These are phyloP conservation scores for Aphanomyces astaci DNA, from an alignment of 352 stramenopile genomes.

Conservation along the genomic window DNA sequence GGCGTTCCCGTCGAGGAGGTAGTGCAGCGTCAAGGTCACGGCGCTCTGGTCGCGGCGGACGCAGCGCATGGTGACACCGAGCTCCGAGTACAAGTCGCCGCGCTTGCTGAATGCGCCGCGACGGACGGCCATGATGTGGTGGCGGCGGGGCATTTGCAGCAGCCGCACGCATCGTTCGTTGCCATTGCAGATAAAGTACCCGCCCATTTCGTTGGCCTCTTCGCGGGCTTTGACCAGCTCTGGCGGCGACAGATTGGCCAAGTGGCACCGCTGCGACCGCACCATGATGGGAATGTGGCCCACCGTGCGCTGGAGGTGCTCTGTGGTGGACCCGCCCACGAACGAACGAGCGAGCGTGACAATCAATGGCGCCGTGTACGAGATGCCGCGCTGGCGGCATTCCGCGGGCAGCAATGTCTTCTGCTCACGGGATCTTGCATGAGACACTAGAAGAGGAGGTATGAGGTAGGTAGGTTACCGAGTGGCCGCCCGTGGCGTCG, in stretches of 20 bases:
- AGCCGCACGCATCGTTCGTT: constrained; percentile 98
- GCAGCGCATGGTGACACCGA: constrained; percentile 96
- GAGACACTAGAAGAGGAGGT: not conserved
- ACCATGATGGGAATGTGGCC: constrained; percentile 98
- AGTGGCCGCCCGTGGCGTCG: constrained; percentile 76
- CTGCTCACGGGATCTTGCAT: constrained; percentile 15
- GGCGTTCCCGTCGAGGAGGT: constrained; percentile 95
- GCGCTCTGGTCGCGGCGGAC: constrained; percentile 92
- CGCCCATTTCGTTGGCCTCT: constrained; percentile 96
- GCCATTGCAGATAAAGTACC: constrained; percentile 99
- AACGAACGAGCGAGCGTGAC: constrained; percentile 87
- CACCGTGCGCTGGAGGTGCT: constrained; percentile 81
- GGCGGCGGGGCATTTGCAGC: constrained; percentile 89
- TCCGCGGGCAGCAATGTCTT: constrained; percentile 88
- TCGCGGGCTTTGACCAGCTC: constrained; percentile 86
- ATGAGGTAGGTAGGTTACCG: too few relatives aligned
- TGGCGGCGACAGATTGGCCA: constrained; percentile 73
- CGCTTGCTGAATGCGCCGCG: constrained; percentile 97
- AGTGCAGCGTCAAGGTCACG: constrained; percentile 97
- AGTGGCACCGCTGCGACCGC: constrained; percentile 92
- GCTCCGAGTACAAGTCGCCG: constrained; percentile 93
- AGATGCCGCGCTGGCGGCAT: constrained; percentile 94
- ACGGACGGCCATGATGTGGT: constrained; percentile 91
- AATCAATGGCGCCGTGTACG: constrained; percentile 93
- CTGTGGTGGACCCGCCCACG: constrained; percentile 56